Base-by-base conservation (phyloP, 192 early-diverging fungal genomes). In the Rhizophagus sp. region DNA sequence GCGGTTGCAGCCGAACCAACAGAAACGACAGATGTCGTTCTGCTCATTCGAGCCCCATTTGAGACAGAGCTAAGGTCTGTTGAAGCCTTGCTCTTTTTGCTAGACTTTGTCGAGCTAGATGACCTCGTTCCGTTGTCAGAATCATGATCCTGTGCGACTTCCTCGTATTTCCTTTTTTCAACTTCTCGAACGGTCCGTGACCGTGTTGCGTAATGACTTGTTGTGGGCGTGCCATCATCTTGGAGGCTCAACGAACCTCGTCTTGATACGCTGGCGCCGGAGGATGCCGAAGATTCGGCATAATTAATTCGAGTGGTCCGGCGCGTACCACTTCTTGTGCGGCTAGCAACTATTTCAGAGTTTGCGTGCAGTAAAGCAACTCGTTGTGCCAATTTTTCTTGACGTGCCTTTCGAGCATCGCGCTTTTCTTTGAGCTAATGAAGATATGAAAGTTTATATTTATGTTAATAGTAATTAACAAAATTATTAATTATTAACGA, bases 241-340 rank as follows among this genome's bases (percentile, higher is more conserved):
- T 67, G 65, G 13, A 67, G 65, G 17, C 22, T 33, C 22, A 67
- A 67, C 34, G 33, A 67, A 17, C 65, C 33, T 67, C 27, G 30
- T 34, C 65, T 67, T 33, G 65, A 67, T 67, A 19, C 15, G 17
- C 13, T 33, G 17, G 65, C 15, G 1, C 25, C 25, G 4, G 65
- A 33, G 8, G 73, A 74, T 33, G 15, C 49, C 13, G 73, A 57
- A 27, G 24, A 25, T 33, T 74, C 30, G 15, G 44, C 47, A 33
- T 57, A 27, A 52, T 66, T 39, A 27, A 77, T 11, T 25, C 75
- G 63, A 8, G 57, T 22, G 7, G 52, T 39, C 13, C 41, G 64
- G 11, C 75, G 64, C 49, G 75, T 52, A 7, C 75, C 75, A 41
- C 75, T 77, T 9, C 75, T 33, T 17, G 75, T 77, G n/a, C 75